Evolutionary conservation across 2,329 filamentous ascomycete genomes (phyloP), one percentile per base, ranked within the genome.

Genomic region (Trichoderma brevicompactum): DNA sequence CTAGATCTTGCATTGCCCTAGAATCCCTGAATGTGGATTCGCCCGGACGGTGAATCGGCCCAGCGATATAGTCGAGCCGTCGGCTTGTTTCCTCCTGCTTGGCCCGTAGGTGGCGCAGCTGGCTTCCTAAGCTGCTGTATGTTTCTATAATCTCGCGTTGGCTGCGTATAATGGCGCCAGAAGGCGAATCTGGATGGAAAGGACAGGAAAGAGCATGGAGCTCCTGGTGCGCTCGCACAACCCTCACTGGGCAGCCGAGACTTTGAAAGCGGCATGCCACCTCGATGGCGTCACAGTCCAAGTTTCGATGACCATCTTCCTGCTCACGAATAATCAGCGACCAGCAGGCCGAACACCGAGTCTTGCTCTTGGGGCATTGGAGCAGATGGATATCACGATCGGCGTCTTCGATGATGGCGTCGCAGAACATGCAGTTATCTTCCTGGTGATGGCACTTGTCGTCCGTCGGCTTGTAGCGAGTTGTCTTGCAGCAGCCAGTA

Each of bases 361-460:
- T 79, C 68, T 80, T 81, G 65, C 81, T 78, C 64, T 80, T 80
- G 0, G 77, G 72, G 69, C 86, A 88, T 13, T 71, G 68, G 4
- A 79, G 69, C 10, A 79, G 63, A 58, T 79, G 78, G 2, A 72
- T 62, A 2, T 79, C 74, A 5, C 70, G 67, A 38, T 82, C 79
- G 0, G 80, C 79, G 54, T 81, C 80, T 64, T 83, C 78, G n/a
- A 85, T 78, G 13, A 73, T 70, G 23, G 78, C 74, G n/a, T 80
- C 73, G 73, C 87, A 89, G 69, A 85, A 82, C n/a, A 77, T 75
- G 70, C 87, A 89, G 9, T 74, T 72, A 0, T 79, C 77, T 38
- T 81, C 74, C 60, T 79, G 79, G 70, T 89, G 87, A 23, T 85
- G 79, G 70, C 87, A 89, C 2, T 79, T 79, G 54, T 81, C 80